Percentiles rank a stretch among this genome's conserved stretches.
phyloP scores from a whole-genome alignment of 768 basidiomycete genomes.

The Leucosporidium yakuticum region DNA sequence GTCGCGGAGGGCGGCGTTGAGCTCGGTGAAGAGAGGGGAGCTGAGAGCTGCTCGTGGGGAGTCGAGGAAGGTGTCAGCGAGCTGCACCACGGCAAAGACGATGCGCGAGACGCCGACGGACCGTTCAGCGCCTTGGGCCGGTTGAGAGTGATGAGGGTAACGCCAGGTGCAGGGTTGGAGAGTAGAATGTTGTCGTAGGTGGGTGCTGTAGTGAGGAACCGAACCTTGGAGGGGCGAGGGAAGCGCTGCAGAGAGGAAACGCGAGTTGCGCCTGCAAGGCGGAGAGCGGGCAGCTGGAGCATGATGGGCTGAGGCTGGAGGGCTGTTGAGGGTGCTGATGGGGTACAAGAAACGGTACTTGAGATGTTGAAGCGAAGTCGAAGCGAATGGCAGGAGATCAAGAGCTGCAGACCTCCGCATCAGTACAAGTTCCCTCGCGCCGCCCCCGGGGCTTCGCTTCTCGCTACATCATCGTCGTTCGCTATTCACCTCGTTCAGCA shows the following conservation, averaged over 20 bases:
- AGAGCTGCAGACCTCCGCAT: no score
- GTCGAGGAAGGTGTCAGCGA: not conserved
- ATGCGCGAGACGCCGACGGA: constrained; percentile 9
- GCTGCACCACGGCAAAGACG: no score
- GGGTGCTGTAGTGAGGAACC: constrained; percentile 10
- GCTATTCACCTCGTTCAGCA: no score
- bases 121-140: constrained; percentile 67
- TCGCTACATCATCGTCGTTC: no score
- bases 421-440: no score
- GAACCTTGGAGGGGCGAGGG: not conserved
- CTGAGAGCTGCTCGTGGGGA: constrained; percentile 54
- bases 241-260: not conserved
- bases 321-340: no score
- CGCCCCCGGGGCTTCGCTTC: no score
- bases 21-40: constrained; percentile 68
- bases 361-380: not conserved
- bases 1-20: constrained; percentile 67
- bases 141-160: constrained; percentile 70
- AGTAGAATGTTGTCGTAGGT: constrained; percentile 38
- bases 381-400: no score
- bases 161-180: constrained; percentile 30
- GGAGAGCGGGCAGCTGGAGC: constrained; percentile 12
- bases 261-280: constrained; percentile 1
- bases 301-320: not conserved
- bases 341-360: not conserved